A percentile compares a stretch with the other conserved stretches of the same genome.
phyloP scores from a whole-genome alignment of 2,329 filamentous ascomycete genomes.

The Paecilomyces sp. region DNA sequence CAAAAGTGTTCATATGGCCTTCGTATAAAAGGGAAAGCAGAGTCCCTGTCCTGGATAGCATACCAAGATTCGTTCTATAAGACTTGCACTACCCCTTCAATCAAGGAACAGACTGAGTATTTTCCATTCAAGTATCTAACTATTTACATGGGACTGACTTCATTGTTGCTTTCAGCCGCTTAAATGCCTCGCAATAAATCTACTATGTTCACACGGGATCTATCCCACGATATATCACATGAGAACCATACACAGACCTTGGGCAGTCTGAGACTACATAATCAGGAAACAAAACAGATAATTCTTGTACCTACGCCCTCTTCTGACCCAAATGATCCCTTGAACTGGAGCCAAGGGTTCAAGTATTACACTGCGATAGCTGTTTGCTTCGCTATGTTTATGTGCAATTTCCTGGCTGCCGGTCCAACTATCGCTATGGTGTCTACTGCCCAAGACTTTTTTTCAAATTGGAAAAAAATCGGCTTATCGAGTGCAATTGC shows the following conservation, averaged over 20 bases:
- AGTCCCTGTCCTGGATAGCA: neutral
- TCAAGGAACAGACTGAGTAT: neutral
- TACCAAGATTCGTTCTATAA: neutral
- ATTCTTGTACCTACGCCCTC: slow-evolving; percentile 47
- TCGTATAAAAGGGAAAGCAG: neutral
- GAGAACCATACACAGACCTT: neutral
- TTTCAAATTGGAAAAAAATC: slow-evolving; percentile 9
- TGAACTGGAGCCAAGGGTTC: slow-evolving; percentile 38
- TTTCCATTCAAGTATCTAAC: neutral
- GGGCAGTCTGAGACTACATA: slow-evolving; percentile 5
- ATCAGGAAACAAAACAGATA: slow-evolving; percentile 36
- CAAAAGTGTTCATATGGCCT: neutral
- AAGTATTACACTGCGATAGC: slow-evolving; percentile 38
- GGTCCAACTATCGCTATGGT: slow-evolving; percentile 48
- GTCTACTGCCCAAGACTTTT: slow-evolving; percentile 43
- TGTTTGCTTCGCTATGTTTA: slow-evolving; percentile 41
- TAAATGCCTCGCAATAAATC: neutral
- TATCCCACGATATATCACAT: neutral
- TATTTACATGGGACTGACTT: too few relatives aligned
- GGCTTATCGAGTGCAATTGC: slow-evolving; percentile 2
- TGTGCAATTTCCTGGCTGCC: slow-evolving; percentile 53
- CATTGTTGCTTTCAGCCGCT: neutral
- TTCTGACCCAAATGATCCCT: slow-evolving; percentile 45
- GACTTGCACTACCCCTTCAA: neutral
- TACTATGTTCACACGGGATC: neutral